Conservation (phyloP, 495 filamentous ascomycete species). For the Collariella sp. region DNA sequence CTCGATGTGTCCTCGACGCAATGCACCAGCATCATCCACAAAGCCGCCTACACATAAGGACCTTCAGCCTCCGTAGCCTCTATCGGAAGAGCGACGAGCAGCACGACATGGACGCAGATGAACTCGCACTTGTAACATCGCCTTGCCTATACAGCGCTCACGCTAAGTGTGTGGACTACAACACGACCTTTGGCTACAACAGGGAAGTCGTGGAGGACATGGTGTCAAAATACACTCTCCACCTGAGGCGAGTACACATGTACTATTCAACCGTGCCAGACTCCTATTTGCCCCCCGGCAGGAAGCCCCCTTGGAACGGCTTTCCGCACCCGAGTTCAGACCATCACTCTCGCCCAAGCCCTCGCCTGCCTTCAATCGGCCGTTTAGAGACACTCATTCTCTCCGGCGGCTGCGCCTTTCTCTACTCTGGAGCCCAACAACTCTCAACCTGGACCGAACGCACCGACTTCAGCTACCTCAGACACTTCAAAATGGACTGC, state of each 20-base stretch:
- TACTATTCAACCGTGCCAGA: background rate
- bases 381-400: background rate
- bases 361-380: background rate
- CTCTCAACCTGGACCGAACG: background rate
- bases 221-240: background rate
- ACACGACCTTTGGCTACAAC: background rate
- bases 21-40: background rate
- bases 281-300: no score
- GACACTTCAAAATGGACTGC: background rate
- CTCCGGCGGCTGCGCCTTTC: background rate
- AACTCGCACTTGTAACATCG: background rate
- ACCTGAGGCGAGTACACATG: background rate
- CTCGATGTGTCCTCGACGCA: background rate
- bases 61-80: slow-evolving; percentile 5
- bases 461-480: background rate
- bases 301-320: background rate
- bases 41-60: background rate
- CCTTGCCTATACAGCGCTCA: slow-evolving; percentile 7
- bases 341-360: background rate
- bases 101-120: slow-evolving; percentile 2
- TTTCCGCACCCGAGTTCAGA: background rate
- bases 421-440: background rate
- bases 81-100: background rate
- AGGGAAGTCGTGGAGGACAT: background rate
- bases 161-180: background rate